Percentiles rank a stretch among this genome's conserved stretches.
These are phyloP conservation scores for Citrus maxima DNA, from an alignment of 345 rosid species.

Conservation along the genomic window DNA sequence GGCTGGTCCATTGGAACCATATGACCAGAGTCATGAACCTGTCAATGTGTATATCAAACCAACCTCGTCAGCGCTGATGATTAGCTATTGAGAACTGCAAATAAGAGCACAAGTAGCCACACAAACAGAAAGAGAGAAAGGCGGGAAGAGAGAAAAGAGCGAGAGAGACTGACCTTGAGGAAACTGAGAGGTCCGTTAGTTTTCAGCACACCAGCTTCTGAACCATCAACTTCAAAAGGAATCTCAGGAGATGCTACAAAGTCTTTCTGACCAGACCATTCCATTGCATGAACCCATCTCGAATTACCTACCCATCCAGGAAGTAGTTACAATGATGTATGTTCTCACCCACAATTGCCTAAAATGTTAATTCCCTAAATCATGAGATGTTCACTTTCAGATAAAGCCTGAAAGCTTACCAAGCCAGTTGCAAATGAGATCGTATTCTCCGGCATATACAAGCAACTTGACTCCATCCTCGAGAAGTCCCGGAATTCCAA, in stretches of 20 bases:
- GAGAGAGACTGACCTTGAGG: slow-evolving; percentile 64
- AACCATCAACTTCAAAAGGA: slow-evolving; percentile 68
- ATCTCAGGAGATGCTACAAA: slow-evolving; percentile 63
- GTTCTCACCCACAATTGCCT: not conserved
- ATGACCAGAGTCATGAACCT: slow-evolving; percentile 95
- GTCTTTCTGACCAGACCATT: slow-evolving; percentile 80
- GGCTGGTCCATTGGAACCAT: slow-evolving; percentile 99
- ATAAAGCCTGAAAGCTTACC: slow-evolving; percentile 44
- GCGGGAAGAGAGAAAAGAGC: not conserved
- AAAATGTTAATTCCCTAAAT: not conserved
- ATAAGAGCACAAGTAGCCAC: not conserved
- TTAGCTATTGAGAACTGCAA: not conserved
- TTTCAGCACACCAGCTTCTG: slow-evolving; percentile 74
- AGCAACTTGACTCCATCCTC: slow-evolving; percentile 92
- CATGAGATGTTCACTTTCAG: not conserved
- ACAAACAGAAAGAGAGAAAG: not conserved
- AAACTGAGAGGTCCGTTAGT: slow-evolving; percentile 74
- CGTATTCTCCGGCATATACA: slow-evolving; percentile 96
- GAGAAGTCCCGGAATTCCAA: slow-evolving; percentile 84
- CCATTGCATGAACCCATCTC: slow-evolving; percentile 99
- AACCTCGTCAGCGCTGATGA: slow-evolving; percentile 7
- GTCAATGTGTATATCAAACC: slow-evolving; percentile 16
- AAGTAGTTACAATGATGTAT: not conserved
- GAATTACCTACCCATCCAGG: slow-evolving; percentile 60
- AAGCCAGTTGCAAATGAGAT: slow-evolving; percentile 99